A percentile compares a stretch with the other conserved stretches of the same genome.
Evolutionary conservation across 106 monocot genomes (phyloP).

Genomic region (Triglochin maritima): DNA sequence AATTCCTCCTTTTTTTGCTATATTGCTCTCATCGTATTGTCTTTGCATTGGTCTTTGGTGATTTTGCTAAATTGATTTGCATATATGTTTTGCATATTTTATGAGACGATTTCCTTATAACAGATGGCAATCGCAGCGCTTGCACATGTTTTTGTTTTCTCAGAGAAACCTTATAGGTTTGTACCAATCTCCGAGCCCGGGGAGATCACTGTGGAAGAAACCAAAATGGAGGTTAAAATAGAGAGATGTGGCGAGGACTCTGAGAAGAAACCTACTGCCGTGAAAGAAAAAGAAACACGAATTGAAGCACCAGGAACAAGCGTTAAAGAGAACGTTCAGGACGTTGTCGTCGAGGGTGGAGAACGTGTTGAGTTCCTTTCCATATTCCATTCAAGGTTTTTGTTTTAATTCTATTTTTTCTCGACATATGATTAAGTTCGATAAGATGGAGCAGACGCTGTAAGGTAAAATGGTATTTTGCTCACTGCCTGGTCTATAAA

Average conservation of each 20-base stretch:
- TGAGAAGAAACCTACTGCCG: constrained; percentile 17
- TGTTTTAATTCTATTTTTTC: background rate
- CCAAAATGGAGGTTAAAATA: constrained; percentile 26
- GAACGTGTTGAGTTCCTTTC: constrained; percentile 50
- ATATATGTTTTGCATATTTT: background rate
- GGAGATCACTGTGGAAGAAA: constrained; percentile 32
- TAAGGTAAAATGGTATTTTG: too few species aligned
- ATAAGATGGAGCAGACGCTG: too few species aligned
- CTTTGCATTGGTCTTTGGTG: background rate
- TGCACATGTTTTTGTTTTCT: constrained; percentile 63
- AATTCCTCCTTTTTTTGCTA: too few species aligned
- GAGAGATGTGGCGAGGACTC: constrained; percentile 3
- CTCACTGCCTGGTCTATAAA: too few species aligned
- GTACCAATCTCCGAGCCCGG: constrained; percentile 25
- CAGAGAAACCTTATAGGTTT: constrained; percentile 38
- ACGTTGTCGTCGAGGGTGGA: constrained; percentile 71
- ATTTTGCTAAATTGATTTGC: background rate
- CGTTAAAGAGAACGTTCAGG: constrained; percentile 66
- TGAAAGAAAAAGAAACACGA: constrained; percentile 42
- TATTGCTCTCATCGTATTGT: background rate
- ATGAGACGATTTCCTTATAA: constrained; percentile 4
- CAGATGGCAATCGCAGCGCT: constrained; percentile 90
- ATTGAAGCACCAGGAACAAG: constrained; percentile 75
- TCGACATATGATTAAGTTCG: background rate
- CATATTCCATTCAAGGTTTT: background rate